Evolutionary conservation across 805 yeast species (phyloP).

Genomic region (Yamadazyma paraphyllophila): DNA sequence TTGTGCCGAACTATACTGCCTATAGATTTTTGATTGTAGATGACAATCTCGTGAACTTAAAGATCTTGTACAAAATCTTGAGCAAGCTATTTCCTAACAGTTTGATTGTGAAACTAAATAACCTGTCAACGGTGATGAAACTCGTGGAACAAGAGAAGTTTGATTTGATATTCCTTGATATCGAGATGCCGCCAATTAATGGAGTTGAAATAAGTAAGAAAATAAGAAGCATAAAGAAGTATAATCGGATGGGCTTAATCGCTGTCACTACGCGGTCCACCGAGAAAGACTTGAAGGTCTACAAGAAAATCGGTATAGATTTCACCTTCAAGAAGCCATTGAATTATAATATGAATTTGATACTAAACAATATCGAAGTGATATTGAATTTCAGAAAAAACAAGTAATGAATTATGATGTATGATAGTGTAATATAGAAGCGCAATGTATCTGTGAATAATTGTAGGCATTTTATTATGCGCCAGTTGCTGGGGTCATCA

Average conservation of each 20-base stretch:
- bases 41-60: slow-evolving; percentile 41
- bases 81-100: slow-evolving; percentile 34
- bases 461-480: no score
- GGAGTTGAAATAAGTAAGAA: slow-evolving; percentile 37
- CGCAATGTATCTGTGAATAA: no score
- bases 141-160: slow-evolving; percentile 17
- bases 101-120: slow-evolving; percentile 25
- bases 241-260: slow-evolving; percentile 28
- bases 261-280: slow-evolving; percentile 40
- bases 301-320: slow-evolving; percentile 38
- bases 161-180: slow-evolving; percentile 40
- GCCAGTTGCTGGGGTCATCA: no score
- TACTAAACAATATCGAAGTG: slow-evolving; percentile 16
- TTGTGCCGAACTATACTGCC: slow-evolving; percentile 17
- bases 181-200: slow-evolving; percentile 44
- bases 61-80: slow-evolving; percentile 32
- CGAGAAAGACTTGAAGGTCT: slow-evolving; percentile 26
- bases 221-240: slow-evolving; percentile 14
- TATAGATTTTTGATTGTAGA: slow-evolving; percentile 34
- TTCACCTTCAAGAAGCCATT: slow-evolving; percentile 42
- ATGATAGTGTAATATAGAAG: slow-evolving; percentile 7
- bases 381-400: slow-evolving; percentile 14
- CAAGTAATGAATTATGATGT: slow-evolving; percentile 11
- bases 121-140: slow-evolving; percentile 27
- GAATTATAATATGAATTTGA: slow-evolving; percentile 17